A percentile compares a stretch with the other conserved stretches of the same genome.
Evolutionary conservation across 257 asterid species (phyloP).

Genomic region (Verbascum thapsus): DNA sequence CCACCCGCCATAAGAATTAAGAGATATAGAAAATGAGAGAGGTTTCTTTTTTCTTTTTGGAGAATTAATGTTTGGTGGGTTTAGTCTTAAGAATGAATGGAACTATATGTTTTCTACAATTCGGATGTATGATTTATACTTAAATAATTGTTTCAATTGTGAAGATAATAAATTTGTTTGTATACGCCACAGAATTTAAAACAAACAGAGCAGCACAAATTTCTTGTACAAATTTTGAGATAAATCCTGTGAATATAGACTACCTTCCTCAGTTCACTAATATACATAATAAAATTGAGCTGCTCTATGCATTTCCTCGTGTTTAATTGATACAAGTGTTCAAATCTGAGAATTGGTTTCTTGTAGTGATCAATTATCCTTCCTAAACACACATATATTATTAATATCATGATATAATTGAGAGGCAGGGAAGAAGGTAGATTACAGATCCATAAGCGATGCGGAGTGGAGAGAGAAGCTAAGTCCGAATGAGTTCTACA

Average conservation of each 20-base stretch:
- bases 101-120: slow-evolving; percentile 9
- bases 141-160: neutral
- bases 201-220: neutral
- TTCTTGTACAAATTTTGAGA: neutral
- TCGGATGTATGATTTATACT: neutral
- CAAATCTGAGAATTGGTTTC: neutral
- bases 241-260: neutral
- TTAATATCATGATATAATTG: slow-evolving; percentile 25
- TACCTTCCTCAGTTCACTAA: neutral
- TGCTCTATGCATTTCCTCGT: neutral
- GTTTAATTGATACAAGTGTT: neutral
- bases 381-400: neutral
- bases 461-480: slow-evolving; percentile 79
- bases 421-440: slow-evolving; percentile 44
- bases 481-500: slow-evolving; percentile 57
- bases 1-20: neutral
- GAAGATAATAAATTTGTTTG: neutral
- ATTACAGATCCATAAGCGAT: slow-evolving; percentile 53
- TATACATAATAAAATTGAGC: neutral
- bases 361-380: neutral
- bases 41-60: neutral
- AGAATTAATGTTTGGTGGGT: neutral
- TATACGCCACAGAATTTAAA: neutral
- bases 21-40: slow-evolving; percentile 8
- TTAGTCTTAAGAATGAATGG: slow-evolving; percentile 8